Evolutionary conservation across 1,139 yeast genomes (phyloP).

Genomic region (Debaryomyces sp.): DNA sequence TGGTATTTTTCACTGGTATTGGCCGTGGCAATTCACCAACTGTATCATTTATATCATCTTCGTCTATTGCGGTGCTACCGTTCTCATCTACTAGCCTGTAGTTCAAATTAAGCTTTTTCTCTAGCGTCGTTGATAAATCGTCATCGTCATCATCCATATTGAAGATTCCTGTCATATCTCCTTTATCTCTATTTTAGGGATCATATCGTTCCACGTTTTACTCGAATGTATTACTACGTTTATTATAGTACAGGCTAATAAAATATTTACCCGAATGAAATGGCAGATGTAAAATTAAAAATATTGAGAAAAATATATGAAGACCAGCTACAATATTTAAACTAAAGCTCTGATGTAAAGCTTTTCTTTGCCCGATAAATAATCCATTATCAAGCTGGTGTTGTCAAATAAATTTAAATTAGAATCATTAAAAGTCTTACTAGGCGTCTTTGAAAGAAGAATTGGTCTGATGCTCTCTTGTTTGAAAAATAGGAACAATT

Average conservation of each 20-base stretch:
- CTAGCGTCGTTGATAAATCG: constrained; percentile 16
- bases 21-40: constrained; percentile 12
- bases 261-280: constrained; percentile 6
- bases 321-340: neutral
- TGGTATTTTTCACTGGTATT: constrained; percentile 13
- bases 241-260: neutral
- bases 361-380: constrained; percentile 20
- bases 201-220: constrained; percentile 1
- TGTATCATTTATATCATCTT: constrained; percentile 8
- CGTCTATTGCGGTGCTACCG: neutral
- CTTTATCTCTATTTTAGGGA: neutral
- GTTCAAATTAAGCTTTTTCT: constrained; percentile 13
- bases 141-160: constrained; percentile 23
- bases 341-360: constrained; percentile 18
- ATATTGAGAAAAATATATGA: neutral
- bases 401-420: constrained; percentile 8
- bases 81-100: constrained; percentile 17
- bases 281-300: neutral
- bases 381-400: constrained; percentile 16
- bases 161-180: constrained; percentile 19
- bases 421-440: neutral
- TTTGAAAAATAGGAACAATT: constrained; percentile 28
- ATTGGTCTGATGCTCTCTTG: constrained; percentile 28
- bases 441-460: constrained; percentile 19
- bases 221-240: neutral